A percentile compares a stretch with the other conserved stretches of the same genome.
phyloP scores from a whole-genome alignment of 2,329 filamentous ascomycete species.

The Rhexocercosporidium sp. region DNA sequence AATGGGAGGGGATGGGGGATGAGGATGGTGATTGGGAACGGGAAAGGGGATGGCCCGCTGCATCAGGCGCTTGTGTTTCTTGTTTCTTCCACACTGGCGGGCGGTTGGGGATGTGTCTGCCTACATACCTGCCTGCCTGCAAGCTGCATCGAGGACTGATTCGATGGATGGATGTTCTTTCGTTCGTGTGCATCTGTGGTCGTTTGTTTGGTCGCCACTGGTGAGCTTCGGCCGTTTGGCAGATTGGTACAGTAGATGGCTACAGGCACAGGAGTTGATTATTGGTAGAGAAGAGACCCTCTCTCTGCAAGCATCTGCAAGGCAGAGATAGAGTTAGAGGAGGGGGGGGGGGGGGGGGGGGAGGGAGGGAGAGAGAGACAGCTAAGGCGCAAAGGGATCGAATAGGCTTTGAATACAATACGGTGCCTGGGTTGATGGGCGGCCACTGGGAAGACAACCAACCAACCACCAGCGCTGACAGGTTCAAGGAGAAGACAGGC shows the following conservation, averaged over 20 bases:
- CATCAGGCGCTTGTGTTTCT: conserved; percentile 11
- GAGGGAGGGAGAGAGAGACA: no score
- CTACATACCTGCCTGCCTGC: no score
- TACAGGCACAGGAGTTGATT: not conserved
- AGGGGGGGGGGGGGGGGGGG: no score
- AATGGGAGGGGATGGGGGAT: not conserved
- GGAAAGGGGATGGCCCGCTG: not conserved
- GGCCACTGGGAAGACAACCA: not conserved
- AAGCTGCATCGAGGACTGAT: not conserved
- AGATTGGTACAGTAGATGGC: not conserved
- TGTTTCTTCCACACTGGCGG: not conserved
- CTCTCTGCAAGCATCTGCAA: not conserved
- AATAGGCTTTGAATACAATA: not conserved
- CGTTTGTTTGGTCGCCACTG: not conserved
- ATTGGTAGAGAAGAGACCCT: no score
- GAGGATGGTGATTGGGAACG: no score
- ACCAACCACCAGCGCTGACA: not conserved
- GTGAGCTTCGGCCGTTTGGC: not conserved
- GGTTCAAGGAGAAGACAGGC: not conserved
- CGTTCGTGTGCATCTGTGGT: no score
- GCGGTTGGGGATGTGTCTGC: conserved; percentile 1
- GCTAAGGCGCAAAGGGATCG: not conserved
- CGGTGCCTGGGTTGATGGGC: not conserved
- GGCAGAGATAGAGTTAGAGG: not conserved
- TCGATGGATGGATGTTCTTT: not conserved